phyloP scores from a whole-genome alignment of 2,329 filamentous ascomycete genomes.

The Cladosporium sphaerospermum region DNA sequence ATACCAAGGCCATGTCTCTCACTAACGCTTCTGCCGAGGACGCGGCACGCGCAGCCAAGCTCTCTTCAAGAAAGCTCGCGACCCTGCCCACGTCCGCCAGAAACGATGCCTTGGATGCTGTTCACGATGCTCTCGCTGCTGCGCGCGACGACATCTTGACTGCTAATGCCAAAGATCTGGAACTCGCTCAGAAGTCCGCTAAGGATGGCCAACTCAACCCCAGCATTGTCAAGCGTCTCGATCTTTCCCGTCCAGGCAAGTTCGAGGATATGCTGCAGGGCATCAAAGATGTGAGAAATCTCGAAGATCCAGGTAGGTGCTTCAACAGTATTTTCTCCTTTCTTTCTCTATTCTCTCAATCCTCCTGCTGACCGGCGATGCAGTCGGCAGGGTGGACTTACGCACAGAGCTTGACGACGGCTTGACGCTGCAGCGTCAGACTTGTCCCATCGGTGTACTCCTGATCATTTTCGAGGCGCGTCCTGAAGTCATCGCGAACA shows the following conservation, averaged over 20 bases:
- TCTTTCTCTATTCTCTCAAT: conserved; percentile 5
- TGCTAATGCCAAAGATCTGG: conserved; percentile 80
- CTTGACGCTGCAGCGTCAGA: conserved; percentile 77
- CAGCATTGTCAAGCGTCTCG: conserved; percentile 80
- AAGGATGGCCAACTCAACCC: conserved; percentile 69
- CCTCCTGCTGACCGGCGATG: conserved; percentile 24
- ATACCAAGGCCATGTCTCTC: conserved; percentile 62
- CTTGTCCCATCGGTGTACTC: conserved; percentile 93
- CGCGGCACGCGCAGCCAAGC: conserved; percentile 70
- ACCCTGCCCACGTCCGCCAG: conserved; percentile 69
- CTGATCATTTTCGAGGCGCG: conserved; percentile 97
- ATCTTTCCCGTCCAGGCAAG: conserved; percentile 80
- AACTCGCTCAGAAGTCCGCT: conserved; percentile 65
- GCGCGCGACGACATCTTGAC: conserved; percentile 71
- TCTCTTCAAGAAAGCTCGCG: conserved; percentile 75
- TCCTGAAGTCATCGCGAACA: conserved; percentile 97
- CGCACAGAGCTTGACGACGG: conserved; percentile 81
- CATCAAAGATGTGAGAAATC: conserved; percentile 75
- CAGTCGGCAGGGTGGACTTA: conserved; percentile 78
- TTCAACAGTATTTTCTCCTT: not conserved
- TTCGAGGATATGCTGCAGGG: conserved; percentile 98
- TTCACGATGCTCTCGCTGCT: conserved; percentile 67
- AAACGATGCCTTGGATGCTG: conserved; percentile 76
- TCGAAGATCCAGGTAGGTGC: conserved; percentile 75
- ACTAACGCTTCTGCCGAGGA: conserved; percentile 76